Percentiles rank a stretch among this genome's conserved stretches.
Conservation (phyloP, 129 eudicot species). For the Tanacetum coccineum region DNA sequence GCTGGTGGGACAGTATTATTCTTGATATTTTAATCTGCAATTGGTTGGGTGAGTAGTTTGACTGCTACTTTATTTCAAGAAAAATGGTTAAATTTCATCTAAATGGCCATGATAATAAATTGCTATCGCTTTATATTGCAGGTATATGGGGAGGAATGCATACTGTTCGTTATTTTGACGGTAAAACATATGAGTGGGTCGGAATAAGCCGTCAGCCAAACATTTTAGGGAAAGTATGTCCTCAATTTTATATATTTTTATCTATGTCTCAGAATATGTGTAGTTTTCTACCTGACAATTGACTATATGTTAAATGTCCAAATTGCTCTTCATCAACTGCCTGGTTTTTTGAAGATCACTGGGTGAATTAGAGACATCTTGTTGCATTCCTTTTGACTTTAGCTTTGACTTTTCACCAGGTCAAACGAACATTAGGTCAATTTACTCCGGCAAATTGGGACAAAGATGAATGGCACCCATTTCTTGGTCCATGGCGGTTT, state of each 20-base stretch:
- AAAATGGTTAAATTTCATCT: background rate
- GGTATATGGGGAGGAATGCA: conserved; percentile 99
- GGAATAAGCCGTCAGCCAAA: conserved; percentile 98
- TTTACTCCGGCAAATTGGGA: conserved; percentile 99
- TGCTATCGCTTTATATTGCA: conserved; percentile 23
- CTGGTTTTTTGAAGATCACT: background rate
- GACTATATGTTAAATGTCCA: background rate
- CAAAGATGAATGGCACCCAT: conserved; percentile 99
- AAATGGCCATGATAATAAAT: background rate
- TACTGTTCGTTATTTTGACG: conserved; percentile 92
- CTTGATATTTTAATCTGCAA: conserved; percentile 95
- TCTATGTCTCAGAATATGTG: conserved; percentile 7
- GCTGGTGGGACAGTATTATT: conserved; percentile 99
- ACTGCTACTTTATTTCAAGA: conserved; percentile 8
- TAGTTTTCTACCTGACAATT: conserved; percentile 5
- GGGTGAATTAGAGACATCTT: too few relatives aligned
- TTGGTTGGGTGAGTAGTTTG: conserved; percentile 73
- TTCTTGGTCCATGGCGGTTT: conserved; percentile 91
- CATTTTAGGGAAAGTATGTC: conserved; percentile 78
- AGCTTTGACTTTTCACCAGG: conserved; percentile 31
- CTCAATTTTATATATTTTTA: background rate
- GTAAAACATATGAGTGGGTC: conserved; percentile 96
- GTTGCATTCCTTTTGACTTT: too few relatives aligned
- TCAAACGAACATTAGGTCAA: conserved; percentile 86
- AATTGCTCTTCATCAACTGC: background rate